Percentiles rank a stretch among this genome's conserved stretches.
Conservation (phyloP, 257 asterid species). For the Avicennia marina region DNA sequence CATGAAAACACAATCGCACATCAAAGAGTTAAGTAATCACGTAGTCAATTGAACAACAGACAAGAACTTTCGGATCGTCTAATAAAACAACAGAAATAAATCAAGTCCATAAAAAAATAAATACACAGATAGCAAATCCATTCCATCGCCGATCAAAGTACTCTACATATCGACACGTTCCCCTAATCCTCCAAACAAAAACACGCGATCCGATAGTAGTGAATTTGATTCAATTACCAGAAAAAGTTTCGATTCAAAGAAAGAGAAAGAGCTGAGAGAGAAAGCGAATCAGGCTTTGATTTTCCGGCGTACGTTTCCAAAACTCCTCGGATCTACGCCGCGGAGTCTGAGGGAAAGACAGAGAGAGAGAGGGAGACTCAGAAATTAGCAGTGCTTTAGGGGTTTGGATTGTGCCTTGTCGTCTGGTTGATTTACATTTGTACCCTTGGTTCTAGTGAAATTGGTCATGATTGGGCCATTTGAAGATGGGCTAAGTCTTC, state of each 20-base stretch:
- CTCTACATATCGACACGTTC: background rate
- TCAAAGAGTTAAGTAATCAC: background rate
- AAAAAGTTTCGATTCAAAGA: slow-evolving; percentile 2
- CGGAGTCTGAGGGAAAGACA: slow-evolving; percentile 35
- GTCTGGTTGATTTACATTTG: slow-evolving; percentile 16
- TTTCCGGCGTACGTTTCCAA: slow-evolving; percentile 20
- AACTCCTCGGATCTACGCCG: slow-evolving; percentile 66
- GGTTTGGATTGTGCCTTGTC: slow-evolving; percentile 31
- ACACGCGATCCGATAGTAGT: too few relatives aligned
- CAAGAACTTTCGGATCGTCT: too few relatives aligned
- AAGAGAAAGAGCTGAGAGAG: slow-evolving; percentile 15
- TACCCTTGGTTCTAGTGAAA: too few relatives aligned
- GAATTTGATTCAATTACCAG: too few relatives aligned
- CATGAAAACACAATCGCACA: background rate
- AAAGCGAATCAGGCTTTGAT: slow-evolving; percentile 11
- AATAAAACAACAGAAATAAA: background rate
- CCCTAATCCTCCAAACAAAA: slow-evolving; percentile 4
- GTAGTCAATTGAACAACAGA: too few relatives aligned
- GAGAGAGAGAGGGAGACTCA: background rate
- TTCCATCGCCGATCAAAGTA: slow-evolving; percentile 17
- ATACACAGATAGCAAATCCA: background rate
- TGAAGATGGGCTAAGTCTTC: too few relatives aligned
- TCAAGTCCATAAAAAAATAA: background rate
- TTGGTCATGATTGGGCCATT: too few relatives aligned
- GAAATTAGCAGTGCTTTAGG: slow-evolving; percentile 21